Conservation (phyloP, 2,329 filamentous ascomycete genomes). For the Thielaviopsis euricoi region DNA sequence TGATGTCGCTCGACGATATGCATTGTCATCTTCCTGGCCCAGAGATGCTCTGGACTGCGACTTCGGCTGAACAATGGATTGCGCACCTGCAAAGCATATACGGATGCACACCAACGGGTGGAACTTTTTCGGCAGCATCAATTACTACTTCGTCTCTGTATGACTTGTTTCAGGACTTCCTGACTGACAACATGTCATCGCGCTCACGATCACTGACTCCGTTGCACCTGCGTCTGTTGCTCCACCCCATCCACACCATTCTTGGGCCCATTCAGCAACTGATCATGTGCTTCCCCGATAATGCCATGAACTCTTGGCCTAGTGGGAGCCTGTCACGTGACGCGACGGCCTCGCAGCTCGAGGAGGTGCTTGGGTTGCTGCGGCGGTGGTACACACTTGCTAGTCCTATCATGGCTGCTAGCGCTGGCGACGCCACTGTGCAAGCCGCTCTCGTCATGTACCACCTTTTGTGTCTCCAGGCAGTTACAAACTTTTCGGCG, state of each 20-base stretch:
- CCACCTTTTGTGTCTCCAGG: constrained; percentile 54
- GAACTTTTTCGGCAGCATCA: constrained; percentile 15
- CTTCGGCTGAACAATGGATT: constrained; percentile 41
- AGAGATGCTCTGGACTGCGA: constrained; percentile 46
- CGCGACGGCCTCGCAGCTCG: constrained; percentile 36
- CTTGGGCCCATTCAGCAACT: constrained; percentile 49
- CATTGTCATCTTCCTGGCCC: constrained; percentile 44
- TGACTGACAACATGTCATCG: constrained; percentile 43
- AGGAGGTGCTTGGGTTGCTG: constrained; percentile 47
- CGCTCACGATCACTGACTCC: constrained; percentile 29
- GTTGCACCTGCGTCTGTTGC: constrained; percentile 46
- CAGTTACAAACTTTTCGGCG: constrained; percentile 49
- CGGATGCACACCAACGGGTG: constrained; percentile 32
- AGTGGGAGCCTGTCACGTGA: constrained; percentile 21
- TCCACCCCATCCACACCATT: constrained; percentile 51
- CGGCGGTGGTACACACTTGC: constrained; percentile 53
- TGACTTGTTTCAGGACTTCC: constrained; percentile 50
- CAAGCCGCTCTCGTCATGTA: constrained; percentile 52
- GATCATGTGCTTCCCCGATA: constrained; percentile 48
- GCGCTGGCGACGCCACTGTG: constrained; percentile 41
- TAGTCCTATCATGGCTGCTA: constrained; percentile 35
- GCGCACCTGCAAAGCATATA: constrained; percentile 41
- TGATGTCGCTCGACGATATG: constrained; percentile 50
- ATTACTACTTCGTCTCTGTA: constrained; percentile 29
- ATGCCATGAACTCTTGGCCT: constrained; percentile 16